Base-by-base conservation (phyloP, 305 asterid species). In the Fraxinus velutina region DNA sequence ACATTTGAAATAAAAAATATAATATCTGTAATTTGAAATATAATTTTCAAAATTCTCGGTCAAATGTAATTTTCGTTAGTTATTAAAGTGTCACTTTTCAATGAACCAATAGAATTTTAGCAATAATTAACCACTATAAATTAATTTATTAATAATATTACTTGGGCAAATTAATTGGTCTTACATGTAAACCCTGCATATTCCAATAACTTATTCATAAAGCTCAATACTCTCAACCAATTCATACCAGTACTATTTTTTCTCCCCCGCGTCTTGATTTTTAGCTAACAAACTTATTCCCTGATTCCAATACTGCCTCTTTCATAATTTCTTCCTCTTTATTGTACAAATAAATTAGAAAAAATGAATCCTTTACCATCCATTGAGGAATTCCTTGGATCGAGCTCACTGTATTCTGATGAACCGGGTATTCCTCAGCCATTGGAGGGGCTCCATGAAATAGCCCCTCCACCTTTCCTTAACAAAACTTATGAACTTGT, bases 401-500 rank as follows among this genome's bases (percentile, higher is more conserved):
- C 89, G 19, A 77, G 78, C 39, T 83, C 87, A 15, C 21, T 32
- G 30, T 42, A n/a, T 55, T 34, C 82, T 5, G 82, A 66, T 17
- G 84, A 79, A 80, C n/a, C 78, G 47, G 78, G 17, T 29, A n/a
- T 55, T 77, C 89, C 96, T 75, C 91, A 84, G 73, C 91, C 94
- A 32, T 73, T 84, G 85, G 95, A 91, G 80, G 91, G 90, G 12
- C 83, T 93, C 7, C 83, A 86, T 29, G 92, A 90, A 74, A 78
- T 75, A 9, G 92, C 88, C 0, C 94, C 92, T 2, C 92, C 95
- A 33, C 94, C 97, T 42, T 93, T 93, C 52, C 87, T 93, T 13
- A 89, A 89, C 86, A 93, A 93, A 83, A 91, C 95, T 1, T 93
- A 91, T 81, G 97, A 92, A 4, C 85, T 93, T 13, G 97, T 93